Evolutionary conservation across 2,329 filamentous ascomycete genomes (phyloP).

Genomic region (Cercospora sp.): DNA sequence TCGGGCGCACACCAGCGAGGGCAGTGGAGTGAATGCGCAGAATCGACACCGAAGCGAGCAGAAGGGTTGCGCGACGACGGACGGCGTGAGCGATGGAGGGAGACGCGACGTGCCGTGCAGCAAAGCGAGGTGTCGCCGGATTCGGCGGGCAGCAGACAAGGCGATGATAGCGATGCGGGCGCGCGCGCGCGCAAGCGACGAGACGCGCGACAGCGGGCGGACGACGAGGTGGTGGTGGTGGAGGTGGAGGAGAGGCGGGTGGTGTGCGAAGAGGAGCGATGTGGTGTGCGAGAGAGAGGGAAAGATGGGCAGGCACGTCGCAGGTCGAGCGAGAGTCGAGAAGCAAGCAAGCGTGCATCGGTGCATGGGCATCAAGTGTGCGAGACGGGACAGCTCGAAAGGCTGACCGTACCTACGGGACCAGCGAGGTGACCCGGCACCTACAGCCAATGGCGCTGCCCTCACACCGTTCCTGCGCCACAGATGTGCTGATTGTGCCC

Average conservation of each 20-base stretch:
- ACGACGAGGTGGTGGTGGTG: background rate
- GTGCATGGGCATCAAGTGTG: background rate
- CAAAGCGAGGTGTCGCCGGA: constrained; percentile 15
- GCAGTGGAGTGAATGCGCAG: background rate
- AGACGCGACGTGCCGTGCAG: constrained; percentile 3
- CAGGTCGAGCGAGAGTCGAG: background rate
- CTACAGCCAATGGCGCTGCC: background rate
- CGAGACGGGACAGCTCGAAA: background rate
- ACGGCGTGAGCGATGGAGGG: background rate
- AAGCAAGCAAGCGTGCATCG: background rate
- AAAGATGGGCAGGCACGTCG: background rate
- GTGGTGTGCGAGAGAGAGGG: background rate
- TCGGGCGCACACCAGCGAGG: background rate
- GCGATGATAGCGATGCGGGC: background rate
- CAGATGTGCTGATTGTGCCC: background rate
- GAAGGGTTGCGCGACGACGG: background rate
- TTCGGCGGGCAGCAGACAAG: constrained; percentile 5
- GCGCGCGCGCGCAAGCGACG: constrained; percentile 3
- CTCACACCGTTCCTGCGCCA: background rate
- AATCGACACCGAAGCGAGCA: background rate
- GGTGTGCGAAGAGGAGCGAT: background rate
- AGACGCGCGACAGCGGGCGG: constrained; percentile 4
- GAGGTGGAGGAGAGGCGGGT: background rate
- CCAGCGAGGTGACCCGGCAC: background rate
- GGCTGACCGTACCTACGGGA: background rate